A percentile compares a stretch with the other conserved stretches of the same genome.
phyloP scores from a whole-genome alignment of 352 stramenopile species.

The Globisporangium viniferum region DNA sequence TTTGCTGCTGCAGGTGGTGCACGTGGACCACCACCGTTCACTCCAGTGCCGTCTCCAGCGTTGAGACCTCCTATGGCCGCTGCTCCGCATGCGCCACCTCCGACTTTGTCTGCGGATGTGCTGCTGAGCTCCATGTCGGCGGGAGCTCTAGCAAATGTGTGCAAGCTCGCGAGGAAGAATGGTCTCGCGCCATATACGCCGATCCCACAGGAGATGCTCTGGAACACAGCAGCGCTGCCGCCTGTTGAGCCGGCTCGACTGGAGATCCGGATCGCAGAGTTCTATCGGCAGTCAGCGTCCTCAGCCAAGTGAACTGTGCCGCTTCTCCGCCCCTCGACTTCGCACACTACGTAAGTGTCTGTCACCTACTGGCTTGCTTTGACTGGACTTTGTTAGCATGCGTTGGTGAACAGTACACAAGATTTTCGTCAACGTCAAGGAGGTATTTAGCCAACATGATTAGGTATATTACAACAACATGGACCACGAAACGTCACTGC shows the following conservation, averaged over 20 bases:
- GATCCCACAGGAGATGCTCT: slow-evolving; percentile 36
- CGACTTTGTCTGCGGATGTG: neutral
- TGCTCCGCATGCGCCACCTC: neutral
- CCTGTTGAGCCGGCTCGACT: slow-evolving; percentile 44
- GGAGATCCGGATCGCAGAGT: slow-evolving; percentile 54
- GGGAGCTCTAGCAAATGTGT: slow-evolving; percentile 55
- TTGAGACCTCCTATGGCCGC: neutral
- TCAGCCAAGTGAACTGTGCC: neutral
- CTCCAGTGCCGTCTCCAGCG: neutral
- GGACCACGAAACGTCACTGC: neutral
- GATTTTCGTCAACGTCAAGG: neutral
- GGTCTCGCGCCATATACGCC: slow-evolving; percentile 38
- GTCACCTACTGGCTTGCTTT: neutral
- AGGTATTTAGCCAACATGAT: slow-evolving; percentile 7
- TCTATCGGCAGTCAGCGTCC: slow-evolving; percentile 29
- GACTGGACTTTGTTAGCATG: neutral
- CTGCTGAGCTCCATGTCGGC: slow-evolving; percentile 29
- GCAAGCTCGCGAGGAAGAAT: slow-evolving; percentile 30
- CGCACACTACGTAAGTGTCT: neutral
- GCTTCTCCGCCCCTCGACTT: too few relatives aligned
- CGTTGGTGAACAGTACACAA: neutral
- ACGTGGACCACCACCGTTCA: slow-evolving; percentile 5
- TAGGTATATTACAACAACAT: neutral
- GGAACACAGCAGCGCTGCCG: slow-evolving; percentile 27
- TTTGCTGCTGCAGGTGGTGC: neutral